phyloP scores from a whole-genome alignment of 2,329 filamentous ascomycete genomes.

The Botrytis pseudocinerea region DNA sequence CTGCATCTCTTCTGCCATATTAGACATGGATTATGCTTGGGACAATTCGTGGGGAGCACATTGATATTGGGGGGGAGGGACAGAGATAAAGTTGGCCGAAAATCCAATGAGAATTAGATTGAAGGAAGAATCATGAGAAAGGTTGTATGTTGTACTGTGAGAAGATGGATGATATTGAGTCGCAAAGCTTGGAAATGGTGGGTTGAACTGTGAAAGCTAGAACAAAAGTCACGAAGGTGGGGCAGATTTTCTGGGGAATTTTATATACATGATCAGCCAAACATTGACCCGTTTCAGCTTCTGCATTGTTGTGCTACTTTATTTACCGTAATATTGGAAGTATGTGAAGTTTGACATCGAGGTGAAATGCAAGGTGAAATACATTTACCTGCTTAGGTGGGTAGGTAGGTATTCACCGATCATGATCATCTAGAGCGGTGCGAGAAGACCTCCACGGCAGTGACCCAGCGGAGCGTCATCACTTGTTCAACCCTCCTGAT shows the following conservation, averaged over 20 bases:
- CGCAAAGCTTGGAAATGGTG: slow-evolving; percentile 17
- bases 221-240: slow-evolving; percentile 22
- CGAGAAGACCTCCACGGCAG: not conserved
- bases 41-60: slow-evolving; percentile 20
- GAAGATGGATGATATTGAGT: slow-evolving; percentile 3
- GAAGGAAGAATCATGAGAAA: slow-evolving; percentile 1
- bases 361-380: not conserved
- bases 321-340: slow-evolving; percentile 4
- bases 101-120: slow-evolving; percentile 12
- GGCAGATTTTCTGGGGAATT: slow-evolving; percentile 22
- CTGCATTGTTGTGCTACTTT: not conserved
- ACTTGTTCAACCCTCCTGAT: not conserved
- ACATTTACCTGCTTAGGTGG: not conserved
- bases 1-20: slow-evolving; percentile 39
- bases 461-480: not conserved
- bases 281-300: not conserved
- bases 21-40: slow-evolving; percentile 37
- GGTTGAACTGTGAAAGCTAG: slow-evolving; percentile 20
- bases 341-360: not conserved
- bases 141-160: not conserved
- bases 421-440: not conserved
- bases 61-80: slow-evolving; percentile 15
- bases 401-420: not conserved
- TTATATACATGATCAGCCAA: slow-evolving; percentile 1
- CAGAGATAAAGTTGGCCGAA: not conserved